A percentile compares a stretch with the other conserved stretches of the same genome.
Conservation (phyloP, 129 eudicot genomes). For the Apium graveolens region DNA sequence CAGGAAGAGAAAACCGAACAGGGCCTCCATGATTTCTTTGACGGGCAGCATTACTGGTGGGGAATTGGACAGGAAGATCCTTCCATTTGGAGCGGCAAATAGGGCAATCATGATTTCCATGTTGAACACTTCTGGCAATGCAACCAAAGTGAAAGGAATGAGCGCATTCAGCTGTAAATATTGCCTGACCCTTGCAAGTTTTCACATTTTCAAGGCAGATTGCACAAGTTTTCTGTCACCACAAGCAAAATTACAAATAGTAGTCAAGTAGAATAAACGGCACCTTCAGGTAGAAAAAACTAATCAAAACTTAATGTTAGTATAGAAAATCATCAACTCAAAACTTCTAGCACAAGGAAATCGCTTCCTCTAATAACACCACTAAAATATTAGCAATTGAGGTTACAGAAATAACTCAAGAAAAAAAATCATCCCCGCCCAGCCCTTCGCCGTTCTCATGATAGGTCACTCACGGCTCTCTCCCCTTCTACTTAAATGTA, state of each 20-base stretch:
- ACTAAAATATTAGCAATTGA: too few species aligned
- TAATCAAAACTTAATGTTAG: too few species aligned
- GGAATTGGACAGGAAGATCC: constrained; percentile 21
- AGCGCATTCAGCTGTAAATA: constrained; percentile 32
- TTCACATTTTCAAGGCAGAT: constrained; percentile 18
- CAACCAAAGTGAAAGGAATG: constrained; percentile 33
- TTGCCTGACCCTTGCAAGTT: constrained; percentile 26
- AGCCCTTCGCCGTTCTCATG: too few species aligned
- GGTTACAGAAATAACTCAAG: too few species aligned
- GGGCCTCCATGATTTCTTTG: neutral
- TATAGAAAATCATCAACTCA: too few species aligned
- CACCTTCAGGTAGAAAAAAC: too few species aligned
- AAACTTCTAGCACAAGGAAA: too few species aligned
- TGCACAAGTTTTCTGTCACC: constrained; percentile 24
- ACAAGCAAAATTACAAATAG: neutral
- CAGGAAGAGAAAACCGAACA: neutral
- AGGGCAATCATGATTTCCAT: constrained; percentile 22
- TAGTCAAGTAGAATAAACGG: neutral
- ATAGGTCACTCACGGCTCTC: too few species aligned
- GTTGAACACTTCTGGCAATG: constrained; percentile 11
- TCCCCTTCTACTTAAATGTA: too few species aligned
- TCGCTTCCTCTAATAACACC: too few species aligned
- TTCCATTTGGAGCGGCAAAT: constrained; percentile 28
- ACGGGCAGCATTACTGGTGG: neutral
- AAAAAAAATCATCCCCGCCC: too few species aligned